Base-by-base conservation (phyloP, 306 rosid species). In the Hippophae gyantsensis region DNA sequence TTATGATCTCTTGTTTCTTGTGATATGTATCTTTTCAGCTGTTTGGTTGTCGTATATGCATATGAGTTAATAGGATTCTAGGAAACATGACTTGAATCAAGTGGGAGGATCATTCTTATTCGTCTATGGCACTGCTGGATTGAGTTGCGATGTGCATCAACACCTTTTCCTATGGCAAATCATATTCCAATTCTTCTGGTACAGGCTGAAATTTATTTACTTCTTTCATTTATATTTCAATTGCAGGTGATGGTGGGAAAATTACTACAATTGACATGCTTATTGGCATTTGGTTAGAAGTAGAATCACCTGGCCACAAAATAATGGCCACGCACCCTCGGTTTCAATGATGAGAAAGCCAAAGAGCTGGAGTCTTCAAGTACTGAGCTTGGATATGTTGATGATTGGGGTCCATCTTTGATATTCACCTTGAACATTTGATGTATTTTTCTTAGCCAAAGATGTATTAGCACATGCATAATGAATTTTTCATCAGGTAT, bases 211-310 rank as follows among this genome's bases (percentile, higher is more conserved):
- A 40, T 42, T 23, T 48, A 8, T 6, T 27, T 41, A 14, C 54
- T 32, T 56, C 13, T 56, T 61, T 54, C 9, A 43, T 44, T 5
- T 14, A n/a, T 26, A 11, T 57, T 14, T 57, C 26, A 64, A 50
- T 61, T 66, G 79, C 75, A 85, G 90, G 59, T 13, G 72, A 65
- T 48, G 62, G 69, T 11, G 83, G 82, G 61, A 86, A 89, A 75
- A 50, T 83, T 60, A 73, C 79, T 54, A 75, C 90, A 10, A 67
- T 70, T 45, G 71, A 75, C 80, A 38, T 83, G 38, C 84, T 85
- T 67, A 81, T 88, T 43, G 90, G 90, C 63, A 67, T 83, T 48
- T 89, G 96, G 90, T 72, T 76, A 13, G 83, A 83, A 57, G 74
- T 42, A 55, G 78, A 73, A 58, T 83, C 86, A 10, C 86, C 80